Evolutionary conservation across 768 basidiomycete genomes (phyloP), one percentile per base, ranked within the genome.

Genomic region (Lentinus brumalis): DNA sequence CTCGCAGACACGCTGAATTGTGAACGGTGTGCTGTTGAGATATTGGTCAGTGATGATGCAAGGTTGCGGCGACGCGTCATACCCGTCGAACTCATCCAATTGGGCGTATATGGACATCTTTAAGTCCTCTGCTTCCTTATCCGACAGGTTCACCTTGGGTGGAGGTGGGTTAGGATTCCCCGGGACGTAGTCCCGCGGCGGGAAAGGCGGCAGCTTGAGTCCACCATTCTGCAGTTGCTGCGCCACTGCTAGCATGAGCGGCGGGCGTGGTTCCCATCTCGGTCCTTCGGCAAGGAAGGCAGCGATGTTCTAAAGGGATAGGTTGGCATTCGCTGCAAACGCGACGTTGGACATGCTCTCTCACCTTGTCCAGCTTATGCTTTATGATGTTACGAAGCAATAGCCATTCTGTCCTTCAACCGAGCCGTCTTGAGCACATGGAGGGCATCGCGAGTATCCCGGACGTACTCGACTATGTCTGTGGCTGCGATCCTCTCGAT

Each of bases 1-100:
- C 70, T 96, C 94, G 70, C 91, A 92, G 12, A 95, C 77, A 46
- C 94, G 86, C 74, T 96, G 94, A 56, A 96, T 89, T 9, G 94
- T 95, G 72, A 96, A 96, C 2, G 94, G 94, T 0, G 90, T 52
- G 29, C 47, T 57, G n/a, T 53, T 10, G 46, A 40, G 49, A 53
- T 54, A 39, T 50, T 5, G 21, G 31, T 29, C 31, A 68, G 56
- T 66, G 26, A 16, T 45, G 56, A 42, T 50, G 5, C 21, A 51
- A 46, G 38, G 44, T 32, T 12, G 21, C 30, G 15, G 11, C 11
- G 52, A 21, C 12, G 42, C 42, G 18, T 16, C 85, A 50, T 66
- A 92, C 92, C 81, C 81, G 45, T 92, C 89, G 63, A 94, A 92
- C 40, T 83, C 83, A 65, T 92, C 84, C 30, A 95, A 73, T 64